Conservation (phyloP, 2,329 filamentous ascomycete species). For the Penicillium sp. region DNA sequence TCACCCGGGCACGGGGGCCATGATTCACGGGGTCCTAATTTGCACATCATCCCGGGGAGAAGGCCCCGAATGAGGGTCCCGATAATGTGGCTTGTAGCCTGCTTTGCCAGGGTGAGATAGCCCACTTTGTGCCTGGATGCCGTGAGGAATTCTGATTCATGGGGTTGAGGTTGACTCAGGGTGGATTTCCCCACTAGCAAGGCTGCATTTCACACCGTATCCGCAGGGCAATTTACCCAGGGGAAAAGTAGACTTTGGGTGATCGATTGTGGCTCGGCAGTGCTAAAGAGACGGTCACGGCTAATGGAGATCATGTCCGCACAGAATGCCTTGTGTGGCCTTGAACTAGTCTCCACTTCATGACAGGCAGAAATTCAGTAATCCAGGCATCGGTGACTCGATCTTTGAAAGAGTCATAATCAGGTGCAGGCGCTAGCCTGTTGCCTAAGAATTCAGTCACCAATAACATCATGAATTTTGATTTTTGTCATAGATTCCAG, state of each 20-base stretch:
- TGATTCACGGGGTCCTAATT: not conserved
- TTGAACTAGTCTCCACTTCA: not conserved
- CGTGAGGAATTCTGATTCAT: constrained; percentile 12
- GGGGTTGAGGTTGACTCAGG: not conserved
- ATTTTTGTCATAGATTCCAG: no score
- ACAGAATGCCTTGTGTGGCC: not conserved
- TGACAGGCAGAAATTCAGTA: not conserved
- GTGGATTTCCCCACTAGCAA: constrained; percentile 14
- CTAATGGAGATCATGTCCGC: not conserved
- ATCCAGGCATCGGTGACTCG: not conserved
- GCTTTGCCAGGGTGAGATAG: constrained; percentile 10
- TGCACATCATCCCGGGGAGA: constrained; percentile 12
- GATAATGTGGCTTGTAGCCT: constrained; percentile 14
- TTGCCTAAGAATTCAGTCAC: not conserved
- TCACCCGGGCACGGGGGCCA: constrained; percentile 12
- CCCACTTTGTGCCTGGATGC: constrained; percentile 10
- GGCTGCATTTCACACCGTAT: constrained; percentile 19
- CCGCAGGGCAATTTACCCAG: constrained; percentile 1
- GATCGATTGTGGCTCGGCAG: constrained; percentile 3
- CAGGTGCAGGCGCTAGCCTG: not conserved
- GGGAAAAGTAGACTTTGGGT: constrained; percentile 5
- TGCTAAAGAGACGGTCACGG: constrained; percentile 17
- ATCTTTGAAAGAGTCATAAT: not conserved
- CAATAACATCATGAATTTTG: not conserved
- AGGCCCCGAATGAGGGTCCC: constrained; percentile 4